Percentiles rank a stretch among this genome's conserved stretches.
Evolutionary conservation across 2,329 filamentous ascomycete genomes (phyloP).

Genomic region (Clonostachys solani): DNA sequence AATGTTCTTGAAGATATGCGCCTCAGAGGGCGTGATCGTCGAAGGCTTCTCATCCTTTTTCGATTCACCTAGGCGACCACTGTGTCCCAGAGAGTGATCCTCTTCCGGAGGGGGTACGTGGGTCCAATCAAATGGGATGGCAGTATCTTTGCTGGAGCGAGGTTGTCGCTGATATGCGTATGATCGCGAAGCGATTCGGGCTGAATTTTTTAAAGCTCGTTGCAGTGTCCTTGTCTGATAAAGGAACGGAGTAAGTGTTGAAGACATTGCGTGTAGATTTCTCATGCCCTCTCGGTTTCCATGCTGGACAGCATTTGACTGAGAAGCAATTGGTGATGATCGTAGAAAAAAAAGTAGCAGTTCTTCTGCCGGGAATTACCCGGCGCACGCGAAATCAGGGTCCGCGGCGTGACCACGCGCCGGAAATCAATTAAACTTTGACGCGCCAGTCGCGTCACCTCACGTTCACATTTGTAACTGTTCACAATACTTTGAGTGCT

Average conservation of each 20-base stretch:
- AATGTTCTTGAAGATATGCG: conserved; percentile 56
- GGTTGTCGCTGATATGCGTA: too few relatives aligned
- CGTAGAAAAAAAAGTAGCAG: not conserved
- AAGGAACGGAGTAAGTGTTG: conserved; percentile 59
- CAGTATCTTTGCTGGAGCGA: conserved; percentile 5
- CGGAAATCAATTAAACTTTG: not conserved
- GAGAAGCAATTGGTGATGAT: not conserved
- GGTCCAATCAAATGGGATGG: conserved; percentile 50
- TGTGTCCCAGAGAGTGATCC: conserved; percentile 4
- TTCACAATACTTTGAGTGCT: not conserved
- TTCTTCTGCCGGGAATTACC: too few relatives aligned
- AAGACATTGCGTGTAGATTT: conserved; percentile 27
- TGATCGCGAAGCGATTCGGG: not conserved
- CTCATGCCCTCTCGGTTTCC: too few relatives aligned
- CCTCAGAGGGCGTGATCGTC: conserved; percentile 56
- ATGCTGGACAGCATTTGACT: not conserved
- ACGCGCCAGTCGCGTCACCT: conserved; percentile 1
- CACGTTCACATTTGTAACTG: conserved; percentile 4
- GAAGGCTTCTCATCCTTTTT: conserved; percentile 12
- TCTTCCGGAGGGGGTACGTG: conserved; percentile 13
- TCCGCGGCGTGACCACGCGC: conserved; percentile 9
- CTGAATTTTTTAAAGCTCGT: conserved; percentile 12
- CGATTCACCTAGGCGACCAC: not conserved
- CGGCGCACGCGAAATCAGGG: not conserved
- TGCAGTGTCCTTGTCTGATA: conserved; percentile 64